phyloP scores from a whole-genome alignment of 768 basidiomycete genomes.

The Leccinum rimulosum region DNA sequence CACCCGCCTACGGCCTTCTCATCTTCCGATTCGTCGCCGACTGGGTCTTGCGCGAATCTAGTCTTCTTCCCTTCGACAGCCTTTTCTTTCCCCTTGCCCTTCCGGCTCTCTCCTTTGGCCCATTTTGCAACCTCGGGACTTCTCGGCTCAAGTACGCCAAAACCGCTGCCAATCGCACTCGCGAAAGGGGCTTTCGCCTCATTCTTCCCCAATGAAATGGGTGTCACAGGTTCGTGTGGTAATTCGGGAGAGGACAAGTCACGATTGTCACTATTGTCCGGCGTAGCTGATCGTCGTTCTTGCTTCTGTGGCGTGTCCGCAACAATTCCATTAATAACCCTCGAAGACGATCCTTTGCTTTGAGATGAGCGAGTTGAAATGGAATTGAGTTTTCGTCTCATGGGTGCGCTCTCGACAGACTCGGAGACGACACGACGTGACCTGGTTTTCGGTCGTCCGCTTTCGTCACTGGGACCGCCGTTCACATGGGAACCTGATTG shows the following conservation, averaged over 20 bases:
- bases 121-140: slow-evolving; percentile 54
- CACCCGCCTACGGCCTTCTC: slow-evolving; percentile 6
- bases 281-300: slow-evolving; percentile 13
- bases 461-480: neutral
- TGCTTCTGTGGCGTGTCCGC: neutral
- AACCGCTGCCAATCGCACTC: slow-evolving; percentile 5
- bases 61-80: slow-evolving; percentile 39
- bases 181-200: slow-evolving; percentile 10
- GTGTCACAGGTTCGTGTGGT: slow-evolving; percentile 33
- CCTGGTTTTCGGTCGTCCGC: neutral
- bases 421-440: slow-evolving; percentile 23
- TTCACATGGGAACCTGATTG: slow-evolving; percentile 14
- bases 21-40: slow-evolving; percentile 9
- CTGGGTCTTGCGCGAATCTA: slow-evolving; percentile 38
- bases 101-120: slow-evolving; percentile 42
- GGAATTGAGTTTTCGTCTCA: slow-evolving; percentile 1
- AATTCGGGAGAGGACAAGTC: slow-evolving; percentile 32
- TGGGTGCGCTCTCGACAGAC: slow-evolving; percentile 8
- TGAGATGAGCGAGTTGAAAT: slow-evolving; percentile 2
- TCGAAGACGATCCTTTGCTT: slow-evolving; percentile 12
- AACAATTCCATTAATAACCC: neutral
- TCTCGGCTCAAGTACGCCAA: slow-evolving; percentile 43
- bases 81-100: slow-evolving; percentile 28
- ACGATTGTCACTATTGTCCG: slow-evolving; percentile 14
- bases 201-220: slow-evolving; percentile 27